Percentiles rank a stretch among this genome's conserved stretches.
Conservation (phyloP, 2,329 filamentous ascomycete genomes). For the Claviceps sp. region DNA sequence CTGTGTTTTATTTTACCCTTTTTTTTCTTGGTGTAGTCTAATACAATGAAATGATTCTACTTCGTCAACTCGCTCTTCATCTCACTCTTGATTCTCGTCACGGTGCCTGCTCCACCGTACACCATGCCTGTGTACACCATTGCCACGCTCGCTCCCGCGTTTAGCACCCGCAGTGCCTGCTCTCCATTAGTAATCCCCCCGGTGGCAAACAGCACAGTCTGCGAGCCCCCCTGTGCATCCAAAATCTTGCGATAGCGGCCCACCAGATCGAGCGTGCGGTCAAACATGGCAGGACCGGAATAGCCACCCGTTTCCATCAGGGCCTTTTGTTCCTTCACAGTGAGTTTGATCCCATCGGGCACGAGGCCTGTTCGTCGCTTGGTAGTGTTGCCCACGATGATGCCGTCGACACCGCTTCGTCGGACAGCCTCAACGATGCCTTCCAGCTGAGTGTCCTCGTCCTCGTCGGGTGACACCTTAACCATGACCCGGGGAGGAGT, state of each 20-base stretch:
- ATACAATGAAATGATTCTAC: background rate
- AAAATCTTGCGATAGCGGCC: constrained; percentile 62
- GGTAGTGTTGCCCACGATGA: constrained; percentile 96
- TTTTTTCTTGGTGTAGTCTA: background rate
- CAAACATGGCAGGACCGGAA: constrained; percentile 81
- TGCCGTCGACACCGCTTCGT: constrained; percentile 75
- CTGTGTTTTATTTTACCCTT: too few relatives aligned
- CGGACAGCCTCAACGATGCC: constrained; percentile 81
- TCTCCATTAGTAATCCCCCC: constrained; percentile 84
- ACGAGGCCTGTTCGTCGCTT: constrained; percentile 63
- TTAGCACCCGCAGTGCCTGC: constrained; percentile 68
- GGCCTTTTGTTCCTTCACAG: constrained; percentile 50
- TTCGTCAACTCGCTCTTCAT: constrained; percentile 28
- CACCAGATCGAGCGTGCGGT: constrained; percentile 65
- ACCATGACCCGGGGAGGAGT: constrained; percentile 71
- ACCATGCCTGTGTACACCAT: constrained; percentile 77
- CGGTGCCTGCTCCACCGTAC: constrained; percentile 50
- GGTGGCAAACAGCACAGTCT: constrained; percentile 83
- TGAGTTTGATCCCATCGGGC: constrained; percentile 51
- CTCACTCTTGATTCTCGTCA: constrained; percentile 52
- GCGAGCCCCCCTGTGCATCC: constrained; percentile 31
- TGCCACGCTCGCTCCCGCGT: constrained; percentile 79
- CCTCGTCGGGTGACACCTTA: constrained; percentile 94
- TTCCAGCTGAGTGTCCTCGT: constrained; percentile 67
- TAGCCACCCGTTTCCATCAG: constrained; percentile 74